Percentiles rank a stretch among this genome's conserved stretches.
These are phyloP conservation scores for Cordia subcordata DNA, from an alignment of 257 asterid species.

Conservation along the genomic window DNA sequence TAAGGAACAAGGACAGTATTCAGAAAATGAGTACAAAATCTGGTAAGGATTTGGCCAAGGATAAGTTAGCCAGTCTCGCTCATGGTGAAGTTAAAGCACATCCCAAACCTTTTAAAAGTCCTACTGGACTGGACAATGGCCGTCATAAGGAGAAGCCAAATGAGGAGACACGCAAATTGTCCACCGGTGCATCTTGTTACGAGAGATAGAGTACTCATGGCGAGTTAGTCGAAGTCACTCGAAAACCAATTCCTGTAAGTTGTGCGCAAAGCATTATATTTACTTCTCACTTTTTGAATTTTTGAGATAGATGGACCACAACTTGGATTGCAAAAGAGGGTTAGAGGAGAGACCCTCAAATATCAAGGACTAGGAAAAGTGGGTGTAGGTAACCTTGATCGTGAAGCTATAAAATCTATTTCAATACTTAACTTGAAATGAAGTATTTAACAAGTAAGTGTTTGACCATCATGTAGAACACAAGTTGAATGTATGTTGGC, in stretches of 20 bases:
- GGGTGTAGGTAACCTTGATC: no score
- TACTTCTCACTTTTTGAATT: not conserved
- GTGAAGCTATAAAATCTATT: no score
- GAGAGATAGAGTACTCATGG: constrained; percentile 28
- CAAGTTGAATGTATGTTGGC: no score
- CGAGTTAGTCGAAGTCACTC: constrained; percentile 50
- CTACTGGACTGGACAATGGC: constrained; percentile 1
- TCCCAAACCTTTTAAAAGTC: not conserved
- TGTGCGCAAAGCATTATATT: constrained; percentile 21
- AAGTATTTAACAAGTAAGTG: no score
- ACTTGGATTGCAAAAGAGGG: not conserved
- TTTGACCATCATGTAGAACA: no score
- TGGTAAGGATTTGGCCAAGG: not conserved
- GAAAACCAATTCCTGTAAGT: constrained; percentile 73
- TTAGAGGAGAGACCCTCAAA: no score
- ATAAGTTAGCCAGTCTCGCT: not conserved
- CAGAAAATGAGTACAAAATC: constrained; percentile 20
- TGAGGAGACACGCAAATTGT: constrained; percentile 2
- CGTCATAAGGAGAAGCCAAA: constrained; percentile 16
- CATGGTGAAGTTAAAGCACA: not conserved
- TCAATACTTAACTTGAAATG: no score
- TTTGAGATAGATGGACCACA: not conserved
- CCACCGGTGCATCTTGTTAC: not conserved
- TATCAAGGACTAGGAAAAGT: not conserved
- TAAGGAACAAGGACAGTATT: constrained; percentile 8